Percentiles rank a stretch among this genome's conserved stretches.
Evolutionary conservation across 352 stramenopile species (phyloP).

Genomic region (Phytophthora vignae): DNA sequence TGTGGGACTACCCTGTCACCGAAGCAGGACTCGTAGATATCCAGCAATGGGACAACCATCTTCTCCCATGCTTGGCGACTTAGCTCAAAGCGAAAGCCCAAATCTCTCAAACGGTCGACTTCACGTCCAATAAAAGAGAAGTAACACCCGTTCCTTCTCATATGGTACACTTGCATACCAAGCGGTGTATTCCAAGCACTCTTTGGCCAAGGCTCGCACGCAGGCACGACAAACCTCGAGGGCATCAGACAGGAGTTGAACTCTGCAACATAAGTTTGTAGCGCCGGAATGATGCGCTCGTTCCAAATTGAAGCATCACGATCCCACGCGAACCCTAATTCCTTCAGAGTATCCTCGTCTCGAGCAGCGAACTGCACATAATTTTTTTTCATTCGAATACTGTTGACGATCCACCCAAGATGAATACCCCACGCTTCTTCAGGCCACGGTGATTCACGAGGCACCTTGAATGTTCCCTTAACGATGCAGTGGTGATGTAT

Average conservation of each 20-base stretch:
- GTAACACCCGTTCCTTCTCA: slow-evolving; percentile 36
- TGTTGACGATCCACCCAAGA: neutral
- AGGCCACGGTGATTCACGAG: neutral
- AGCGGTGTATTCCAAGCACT: slow-evolving; percentile 34
- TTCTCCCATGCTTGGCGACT: too few species aligned
- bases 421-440: neutral
- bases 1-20: slow-evolving; percentile 34
- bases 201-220: neutral
- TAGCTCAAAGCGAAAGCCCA: too few species aligned
- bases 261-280: neutral
- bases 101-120: too few species aligned
- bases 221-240: neutral
- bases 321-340: neutral
- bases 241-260: neutral
- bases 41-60: too few species aligned
- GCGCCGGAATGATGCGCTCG: neutral
- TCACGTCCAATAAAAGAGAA: slow-evolving; percentile 44
- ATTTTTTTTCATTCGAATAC: neutral
- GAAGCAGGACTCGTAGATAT: too few species aligned
- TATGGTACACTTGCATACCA: slow-evolving; percentile 11
- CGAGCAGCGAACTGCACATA: neutral
- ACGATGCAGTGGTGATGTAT: neutral
- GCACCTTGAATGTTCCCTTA: neutral
- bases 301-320: neutral
- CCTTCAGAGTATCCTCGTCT: neutral